A percentile compares a stretch with the other conserved stretches of the same genome.
Evolutionary conservation across 805 yeast species (phyloP).

Genomic region (Saturnispora galanensis): DNA sequence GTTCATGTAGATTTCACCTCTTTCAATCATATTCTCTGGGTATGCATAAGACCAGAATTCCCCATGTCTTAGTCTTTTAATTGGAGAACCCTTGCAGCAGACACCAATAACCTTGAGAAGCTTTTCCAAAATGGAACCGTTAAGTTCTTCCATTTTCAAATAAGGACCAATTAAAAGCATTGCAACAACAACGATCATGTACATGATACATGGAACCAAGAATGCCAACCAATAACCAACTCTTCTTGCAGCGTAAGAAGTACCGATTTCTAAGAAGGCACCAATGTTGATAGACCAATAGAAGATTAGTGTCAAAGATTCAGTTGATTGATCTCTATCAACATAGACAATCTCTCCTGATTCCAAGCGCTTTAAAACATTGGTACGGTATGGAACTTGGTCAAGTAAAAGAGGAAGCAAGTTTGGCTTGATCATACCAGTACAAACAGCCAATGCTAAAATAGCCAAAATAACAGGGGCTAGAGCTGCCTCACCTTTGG

Average conservation of each 20-base stretch:
- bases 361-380: slow-evolving; percentile 47
- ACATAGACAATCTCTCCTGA: slow-evolving; percentile 58
- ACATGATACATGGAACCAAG: slow-evolving; percentile 46
- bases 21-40: slow-evolving; percentile 34
- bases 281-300: slow-evolving; percentile 51
- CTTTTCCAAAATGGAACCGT: slow-evolving; percentile 40
- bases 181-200: slow-evolving; percentile 41
- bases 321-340: slow-evolving; percentile 35
- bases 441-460: slow-evolving; percentile 34
- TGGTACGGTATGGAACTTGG: slow-evolving; percentile 54
- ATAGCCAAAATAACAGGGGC: slow-evolving; percentile 35
- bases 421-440: slow-evolving; percentile 48
- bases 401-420: slow-evolving; percentile 43
- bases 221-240: slow-evolving; percentile 49
- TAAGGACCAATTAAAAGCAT: slow-evolving; percentile 29
- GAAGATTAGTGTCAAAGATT: slow-evolving; percentile 33
- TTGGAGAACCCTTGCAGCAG: slow-evolving; percentile 34
- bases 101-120: slow-evolving; percentile 33
- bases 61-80: slow-evolving; percentile 31
- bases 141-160: slow-evolving; percentile 28
- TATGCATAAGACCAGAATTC: slow-evolving; percentile 44
- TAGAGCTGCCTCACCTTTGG: slow-evolving; percentile 28
- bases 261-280: slow-evolving; percentile 42
- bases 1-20: slow-evolving; percentile 30
- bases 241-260: slow-evolving; percentile 40